A percentile compares a stretch with the other conserved stretches of the same genome.
phyloP scores from a whole-genome alignment of 805 yeast species.

The Pichia phayaonensis region DNA sequence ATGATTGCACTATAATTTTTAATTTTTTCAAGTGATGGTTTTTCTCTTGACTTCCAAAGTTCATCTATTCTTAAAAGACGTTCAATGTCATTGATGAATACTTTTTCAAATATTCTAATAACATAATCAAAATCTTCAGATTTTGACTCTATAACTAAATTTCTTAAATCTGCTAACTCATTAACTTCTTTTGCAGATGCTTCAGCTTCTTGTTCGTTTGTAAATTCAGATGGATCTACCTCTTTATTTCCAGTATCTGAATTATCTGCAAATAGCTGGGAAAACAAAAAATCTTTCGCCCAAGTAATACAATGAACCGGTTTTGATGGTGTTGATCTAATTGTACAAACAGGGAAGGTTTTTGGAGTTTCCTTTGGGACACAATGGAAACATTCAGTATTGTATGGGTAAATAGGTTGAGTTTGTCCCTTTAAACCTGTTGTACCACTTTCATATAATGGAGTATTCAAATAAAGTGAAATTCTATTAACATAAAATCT shows the following conservation, averaged over 20 bases:
- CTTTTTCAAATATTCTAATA: slow-evolving; percentile 44
- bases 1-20: background rate
- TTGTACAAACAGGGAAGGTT: slow-evolving; percentile 92
- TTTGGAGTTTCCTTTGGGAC: slow-evolving; percentile 81
- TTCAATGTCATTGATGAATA: slow-evolving; percentile 70
- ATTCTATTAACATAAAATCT: slow-evolving; percentile 82
- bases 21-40: slow-evolving; percentile 39
- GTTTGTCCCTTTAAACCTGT: slow-evolving; percentile 93
- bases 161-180: slow-evolving; percentile 48
- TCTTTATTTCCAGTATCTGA: slow-evolving; percentile 29
- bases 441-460: slow-evolving; percentile 89
- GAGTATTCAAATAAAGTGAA: slow-evolving; percentile 63
- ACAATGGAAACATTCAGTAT: slow-evolving; percentile 92
- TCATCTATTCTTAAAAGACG: slow-evolving; percentile 63
- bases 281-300: slow-evolving; percentile 89
- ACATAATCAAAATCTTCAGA: slow-evolving; percentile 25
- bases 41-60: slow-evolving; percentile 65
- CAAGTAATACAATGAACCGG: slow-evolving; percentile 96
- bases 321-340: slow-evolving; percentile 91
- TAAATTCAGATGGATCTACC: slow-evolving; percentile 44
- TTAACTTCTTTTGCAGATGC: slow-evolving; percentile 59
- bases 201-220: slow-evolving; percentile 56
- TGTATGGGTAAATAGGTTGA: slow-evolving; percentile 78
- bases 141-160: slow-evolving; percentile 23
- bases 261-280: slow-evolving; percentile 49